Base-by-base conservation (phyloP, 768 basidiomycete species). In the Strobilomyces dryophilus region DNA sequence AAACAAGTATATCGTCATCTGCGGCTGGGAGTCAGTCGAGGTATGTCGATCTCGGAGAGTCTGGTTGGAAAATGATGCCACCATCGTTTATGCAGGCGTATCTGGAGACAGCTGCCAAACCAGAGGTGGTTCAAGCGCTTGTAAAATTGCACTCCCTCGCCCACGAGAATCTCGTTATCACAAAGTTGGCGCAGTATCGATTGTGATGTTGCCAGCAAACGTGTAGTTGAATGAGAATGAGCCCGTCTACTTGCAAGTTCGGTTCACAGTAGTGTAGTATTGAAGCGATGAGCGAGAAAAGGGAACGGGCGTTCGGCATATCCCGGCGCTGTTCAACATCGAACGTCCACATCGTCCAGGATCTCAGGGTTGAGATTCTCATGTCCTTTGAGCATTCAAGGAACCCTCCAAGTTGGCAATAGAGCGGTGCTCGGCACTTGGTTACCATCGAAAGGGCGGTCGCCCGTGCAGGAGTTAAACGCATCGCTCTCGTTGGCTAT, bases 1-100 rank as follows among this genome's bases (percentile, higher is more conserved):
- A 27, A 67, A 55, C 56, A 58, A 54, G 40, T 56, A 56, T 40
- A 0, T 45, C 7, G n/a, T 45, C 11, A 9, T 45, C 17, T 21
- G 41, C 1, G 66, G 68, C 5, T 67, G 66, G 68, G 5, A 21
- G 4, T 41, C 56, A 2, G 47, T 66, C 7, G 61, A 67, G 66
- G 68, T 67, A 36, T 11, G 66, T 49, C 17, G n/a, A 34, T 29
- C 17, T 4, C 29, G 5, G 15, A 17, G 17, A 36, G 14, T 36
- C 35, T 35, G 34, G 34, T 5, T n/a, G 8, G 17, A 37, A 6
- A 37, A 37, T 37, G 37, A 37, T 10, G 17, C 10, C 11, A 24
- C 4, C 15, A 17, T 36, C 14, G 7, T 39, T 18, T 1, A 4
- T 39, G 39, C 39, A 39, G 39, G 39, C 39, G 18, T 18, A 39